Conservation (phyloP, 75 land plant species). For the Pinus taeda region DNA sequence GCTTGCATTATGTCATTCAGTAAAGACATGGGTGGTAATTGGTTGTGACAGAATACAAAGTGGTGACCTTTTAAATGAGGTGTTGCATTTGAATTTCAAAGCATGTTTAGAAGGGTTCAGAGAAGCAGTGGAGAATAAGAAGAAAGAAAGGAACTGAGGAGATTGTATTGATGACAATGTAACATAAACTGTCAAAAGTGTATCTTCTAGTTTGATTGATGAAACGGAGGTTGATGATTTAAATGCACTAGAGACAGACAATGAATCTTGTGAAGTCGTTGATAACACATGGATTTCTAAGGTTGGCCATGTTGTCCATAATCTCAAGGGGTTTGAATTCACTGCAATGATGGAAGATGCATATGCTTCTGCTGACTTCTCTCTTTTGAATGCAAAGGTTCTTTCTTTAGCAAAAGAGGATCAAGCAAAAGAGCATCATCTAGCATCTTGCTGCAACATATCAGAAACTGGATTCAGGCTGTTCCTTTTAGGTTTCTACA, state of each 20-base stretch:
- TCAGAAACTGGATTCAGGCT: no score
- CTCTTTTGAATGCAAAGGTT: constrained; percentile 68
- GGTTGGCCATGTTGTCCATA: constrained; percentile 69
- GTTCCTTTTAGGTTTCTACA: no score
- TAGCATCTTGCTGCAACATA: no score
- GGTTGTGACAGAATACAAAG: constrained; percentile 16
- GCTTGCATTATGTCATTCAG: constrained; percentile 15
- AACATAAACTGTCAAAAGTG: constrained; percentile 31
- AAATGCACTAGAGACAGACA: constrained; percentile 19
- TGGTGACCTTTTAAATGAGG: neutral
- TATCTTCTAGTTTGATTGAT: constrained; percentile 21
- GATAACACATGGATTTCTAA: constrained; percentile 48
- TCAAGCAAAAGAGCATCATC: no score
- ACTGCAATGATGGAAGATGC: constrained; percentile 93
- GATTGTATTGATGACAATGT: constrained; percentile 47
- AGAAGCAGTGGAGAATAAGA: constrained; percentile 18
- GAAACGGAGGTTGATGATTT: constrained; percentile 41
- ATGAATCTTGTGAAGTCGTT: constrained; percentile 25
- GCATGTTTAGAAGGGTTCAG: constrained; percentile 74
- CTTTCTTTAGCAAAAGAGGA: no score
- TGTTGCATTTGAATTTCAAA: constrained; percentile 73
- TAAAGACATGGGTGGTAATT: constrained; percentile 51
- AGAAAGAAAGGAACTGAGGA: constrained; percentile 4
- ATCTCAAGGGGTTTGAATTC: constrained; percentile 79
- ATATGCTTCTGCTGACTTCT: constrained; percentile 89